A percentile compares a stretch with the other conserved stretches of the same genome.
Evolutionary conservation across 495 filamentous ascomycete genomes (phyloP).

Genomic region (Xylona heveae): DNA sequence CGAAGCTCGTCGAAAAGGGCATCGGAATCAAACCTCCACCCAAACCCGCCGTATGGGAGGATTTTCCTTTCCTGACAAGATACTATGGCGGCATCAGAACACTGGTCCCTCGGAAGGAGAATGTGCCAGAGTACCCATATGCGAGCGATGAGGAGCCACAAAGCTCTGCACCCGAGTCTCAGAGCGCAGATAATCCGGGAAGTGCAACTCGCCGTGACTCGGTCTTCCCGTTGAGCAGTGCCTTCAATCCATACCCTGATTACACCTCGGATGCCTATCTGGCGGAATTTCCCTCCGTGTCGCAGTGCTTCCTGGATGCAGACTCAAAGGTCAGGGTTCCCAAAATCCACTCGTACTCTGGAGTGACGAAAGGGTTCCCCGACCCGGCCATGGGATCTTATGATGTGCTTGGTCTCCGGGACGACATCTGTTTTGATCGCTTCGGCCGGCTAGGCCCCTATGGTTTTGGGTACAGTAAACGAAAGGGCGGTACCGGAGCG

Average conservation of each 20-base stretch:
- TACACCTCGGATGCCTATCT: slow-evolving; percentile 39
- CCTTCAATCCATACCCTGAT: slow-evolving; percentile 47
- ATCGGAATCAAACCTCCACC: slow-evolving; percentile 24
- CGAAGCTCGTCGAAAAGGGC: slow-evolving; percentile 34
- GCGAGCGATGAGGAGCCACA: slow-evolving; percentile 27
- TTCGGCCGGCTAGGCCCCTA: slow-evolving; percentile 80
- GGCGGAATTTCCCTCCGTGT: slow-evolving; percentile 34
- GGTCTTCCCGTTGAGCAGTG: slow-evolving; percentile 28
- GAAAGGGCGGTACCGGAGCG: slow-evolving; percentile 59
- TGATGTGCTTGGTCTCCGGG: slow-evolving; percentile 51
- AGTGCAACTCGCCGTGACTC: slow-evolving; percentile 13
- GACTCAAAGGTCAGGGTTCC: slow-evolving; percentile 40
- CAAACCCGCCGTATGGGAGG: slow-evolving; percentile 56
- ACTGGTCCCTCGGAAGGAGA: slow-evolving; percentile 36
- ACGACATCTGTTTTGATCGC: slow-evolving; percentile 87
- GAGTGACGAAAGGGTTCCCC: slow-evolving; percentile 62
- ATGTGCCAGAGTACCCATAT: slow-evolving; percentile 43
- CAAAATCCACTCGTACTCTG: slow-evolving; percentile 42
- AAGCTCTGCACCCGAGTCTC: slow-evolving; percentile 1
- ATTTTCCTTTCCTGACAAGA: slow-evolving; percentile 56
- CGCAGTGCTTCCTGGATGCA: slow-evolving; percentile 57
- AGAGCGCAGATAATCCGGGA: not conserved
- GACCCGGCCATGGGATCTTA: slow-evolving; percentile 66
- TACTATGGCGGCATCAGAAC: slow-evolving; percentile 68
- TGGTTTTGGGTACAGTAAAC: slow-evolving; percentile 60